Evolutionary conservation across 768 basidiomycete genomes (phyloP), one percentile per base, ranked within the genome.

Genomic region (Rhodotorula paludigena): DNA sequence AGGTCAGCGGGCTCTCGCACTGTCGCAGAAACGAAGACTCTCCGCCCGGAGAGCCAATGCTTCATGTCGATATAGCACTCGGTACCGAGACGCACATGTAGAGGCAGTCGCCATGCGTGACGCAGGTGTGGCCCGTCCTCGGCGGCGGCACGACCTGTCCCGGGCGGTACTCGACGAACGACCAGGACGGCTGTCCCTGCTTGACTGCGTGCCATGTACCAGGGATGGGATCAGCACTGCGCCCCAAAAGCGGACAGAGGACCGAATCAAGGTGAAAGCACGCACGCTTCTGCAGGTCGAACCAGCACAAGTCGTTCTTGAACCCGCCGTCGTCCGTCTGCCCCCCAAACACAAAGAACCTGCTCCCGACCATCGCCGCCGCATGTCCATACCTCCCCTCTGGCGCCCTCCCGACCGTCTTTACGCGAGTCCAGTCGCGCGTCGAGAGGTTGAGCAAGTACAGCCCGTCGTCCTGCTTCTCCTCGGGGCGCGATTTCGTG

Each of bases 371-470:
- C 89, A 99, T 93, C 16, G 90, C 86, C 20, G 92, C 93, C 2
- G 93, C 89, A 78, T 99, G 96, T 0, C 96, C 96, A 76, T 99
- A 98, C 59, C 96, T 84, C 18, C 96, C 96, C 12, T 83, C 83
- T 1, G 96, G 96, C 0, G 86, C 83, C 5, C 86, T 82, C 0
- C 90, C 88, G 57, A 85, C 81, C 14, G 91, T 87, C 5, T 85
- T 81, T 25, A 96, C 88, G 49, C 86, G 84, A 42, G 91, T 96
- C 96, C 96, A 99, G 77, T 98, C 96, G 70, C 89, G 86, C 5
- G 92, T 89, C 63, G 89, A 87, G 44, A 97, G 84, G 78, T 98
- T 98, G 54, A 99, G 82, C 16, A 99, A 82, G 82, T 98, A 98
- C 51, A 98, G 81, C 0, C 86, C 88, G 78, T 97, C 90, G 77